Base-by-base conservation (phyloP, 768 basidiomycete genomes). In the Collybia mongolica region DNA sequence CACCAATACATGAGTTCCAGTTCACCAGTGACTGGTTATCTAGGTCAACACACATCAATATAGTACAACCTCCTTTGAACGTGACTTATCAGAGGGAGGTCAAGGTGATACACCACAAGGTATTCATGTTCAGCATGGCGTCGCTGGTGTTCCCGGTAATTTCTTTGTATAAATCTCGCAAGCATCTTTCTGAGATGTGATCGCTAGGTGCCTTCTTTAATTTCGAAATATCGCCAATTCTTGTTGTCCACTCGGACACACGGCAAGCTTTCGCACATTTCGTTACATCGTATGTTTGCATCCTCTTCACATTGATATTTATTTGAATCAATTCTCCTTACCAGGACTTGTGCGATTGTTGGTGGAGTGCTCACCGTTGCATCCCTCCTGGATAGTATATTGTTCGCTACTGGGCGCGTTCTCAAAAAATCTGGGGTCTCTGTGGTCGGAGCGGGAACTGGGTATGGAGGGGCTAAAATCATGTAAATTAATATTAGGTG, bases 181-280 rank as follows among this genome's bases (percentile, higher is more conserved):
- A 39, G 6, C 18, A 23, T 36, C 41, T 11, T 50, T 43, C 12
- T 20, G 7, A n/a, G 46, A 24, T 26, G 3, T 41, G n/a, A 22
- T n/a, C 40, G 40, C n/a, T 46, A 73, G 89, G 91, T 43, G 86
- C 84, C 14, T 90, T 88, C 75, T 86, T 90, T 77, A 97, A 93
- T 73, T 97, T 90, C 66, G 95, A 98, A 65, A 97, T 98, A 63
- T 97, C 94, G 15, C 96, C 95, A 11, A 94, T 99, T 61, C 86
- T 91, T 43, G 88, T 99, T 44, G 86, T 94, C 19, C 94, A 98
- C 65, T 80, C 82, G 9, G 96, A 98, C 64, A 86, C 82, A 28
- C 80, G 93, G 48, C 95, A 98, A 68, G 91, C 92, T 0, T 96
- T 98, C 67, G 96, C 97, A 2, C 97, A 99, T 71, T 98, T 98